Evolutionary conservation across 2,329 filamentous ascomycete genomes (phyloP), one percentile per base, ranked within the genome.

Genomic region (Cytospora schulzeri): DNA sequence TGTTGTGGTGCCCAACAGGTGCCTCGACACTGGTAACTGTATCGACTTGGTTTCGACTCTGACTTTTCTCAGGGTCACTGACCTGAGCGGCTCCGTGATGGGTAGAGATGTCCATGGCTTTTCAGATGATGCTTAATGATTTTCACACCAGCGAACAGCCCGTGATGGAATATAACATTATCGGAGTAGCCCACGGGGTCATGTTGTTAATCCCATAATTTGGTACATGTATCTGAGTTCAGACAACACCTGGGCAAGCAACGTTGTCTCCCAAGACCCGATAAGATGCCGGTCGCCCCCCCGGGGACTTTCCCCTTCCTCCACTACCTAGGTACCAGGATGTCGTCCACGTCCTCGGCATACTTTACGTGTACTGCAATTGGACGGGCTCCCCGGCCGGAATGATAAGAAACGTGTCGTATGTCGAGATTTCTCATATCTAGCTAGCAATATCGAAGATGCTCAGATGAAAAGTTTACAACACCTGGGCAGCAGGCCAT

Each of bases 91-190:
- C 35, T 19, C 17, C 22, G 29, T 11, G 29, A 17, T 24, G 19
- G 55, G 1, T 57, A 12, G 19, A 45, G 29, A 57, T 57, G 19
- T 57, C 55, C 55, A 57, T 57, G 19, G 55, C 35, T 24, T 4
- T 9, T 48, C 45, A 24, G 11, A 15, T 12, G n/a, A n/a, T 48
- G n/a, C 45, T 48, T 48, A 4, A 12, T 12, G 11, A 14, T 24
- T 6, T 48, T 12, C n/a, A 48, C 45, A 48, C 14, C n/a, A 24
- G 11, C 45, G 11, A 22, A 48, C n/a, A 48, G 8, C 2, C n/a
- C n/a, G n/a, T 1, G 22, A 48, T 48, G n/a, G 19, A 12, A 1
- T 9, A 22, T 19, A 14, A 48, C 4, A n/a, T 48, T 19, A 22
- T 48, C n/a, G 41, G 19, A 45, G 41, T 19, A 48, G 45, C 45